These are phyloP conservation scores for Rhododendron henanense DNA, from an alignment of 148 eudicot genomes.

Conservation along the genomic window DNA sequence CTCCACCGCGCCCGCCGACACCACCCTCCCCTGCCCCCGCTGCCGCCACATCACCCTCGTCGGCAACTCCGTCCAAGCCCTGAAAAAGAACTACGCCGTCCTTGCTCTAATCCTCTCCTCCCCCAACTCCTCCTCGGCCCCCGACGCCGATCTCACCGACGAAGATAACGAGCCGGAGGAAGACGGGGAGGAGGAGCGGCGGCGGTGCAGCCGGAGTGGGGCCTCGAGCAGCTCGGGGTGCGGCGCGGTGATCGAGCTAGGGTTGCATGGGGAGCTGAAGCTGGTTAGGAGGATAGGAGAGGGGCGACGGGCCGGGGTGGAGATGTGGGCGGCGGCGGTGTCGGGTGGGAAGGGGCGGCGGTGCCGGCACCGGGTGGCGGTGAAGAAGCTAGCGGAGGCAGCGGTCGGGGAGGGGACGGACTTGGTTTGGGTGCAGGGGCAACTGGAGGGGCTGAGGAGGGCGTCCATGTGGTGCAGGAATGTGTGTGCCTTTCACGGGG, in stretches of 20 bases:
- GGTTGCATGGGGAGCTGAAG: constrained; percentile 58
- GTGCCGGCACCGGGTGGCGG: constrained; percentile 78
- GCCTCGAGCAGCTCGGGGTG: constrained; percentile 24
- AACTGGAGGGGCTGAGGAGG: constrained; percentile 70
- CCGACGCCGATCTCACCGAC: constrained; percentile 16
- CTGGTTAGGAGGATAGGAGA: constrained; percentile 60
- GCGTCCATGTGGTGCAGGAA: constrained; percentile 91
- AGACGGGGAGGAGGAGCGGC: constrained; percentile 24
- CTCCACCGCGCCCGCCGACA: constrained; percentile 45
- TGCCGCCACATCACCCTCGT: constrained; percentile 86
- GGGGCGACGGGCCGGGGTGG: constrained; percentile 57
- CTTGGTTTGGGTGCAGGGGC: constrained; percentile 65
- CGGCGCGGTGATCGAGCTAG: constrained; percentile 42
- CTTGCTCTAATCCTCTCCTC: constrained; percentile 36
- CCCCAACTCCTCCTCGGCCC: constrained; percentile 5
- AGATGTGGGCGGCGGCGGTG: constrained; percentile 66
- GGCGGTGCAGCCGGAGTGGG: constrained; percentile 21
- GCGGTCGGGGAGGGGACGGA: constrained; percentile 61
- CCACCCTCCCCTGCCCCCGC: constrained; percentile 76
- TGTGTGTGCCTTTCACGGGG: constrained; percentile 83
- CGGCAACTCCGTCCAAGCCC: constrained; percentile 79
- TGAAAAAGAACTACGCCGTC: constrained; percentile 72
- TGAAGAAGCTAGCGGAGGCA: constrained; percentile 67
- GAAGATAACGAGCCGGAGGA: constrained; percentile 26
- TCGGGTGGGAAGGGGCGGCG: constrained; percentile 15